Base-by-base conservation (phyloP, 805 yeast species). In the Lipomyces lipofer region DNA sequence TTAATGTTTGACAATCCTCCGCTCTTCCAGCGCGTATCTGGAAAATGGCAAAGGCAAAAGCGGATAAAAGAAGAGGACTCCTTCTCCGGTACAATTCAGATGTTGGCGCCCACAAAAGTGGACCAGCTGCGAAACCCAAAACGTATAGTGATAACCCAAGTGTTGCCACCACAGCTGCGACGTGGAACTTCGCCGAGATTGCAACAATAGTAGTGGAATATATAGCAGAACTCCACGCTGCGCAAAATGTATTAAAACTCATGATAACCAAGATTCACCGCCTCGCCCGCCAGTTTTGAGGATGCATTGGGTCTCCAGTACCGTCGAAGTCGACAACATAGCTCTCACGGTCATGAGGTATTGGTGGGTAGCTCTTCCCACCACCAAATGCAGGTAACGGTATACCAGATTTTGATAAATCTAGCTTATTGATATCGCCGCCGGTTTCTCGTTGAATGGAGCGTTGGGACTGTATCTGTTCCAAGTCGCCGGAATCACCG, bases 91-190 rank as follows among this genome's bases (percentile, higher is more conserved):
- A 84, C 35, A 84, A 64, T 67, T 86, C 95, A n/a, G 91, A 83
- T 27, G 86, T 66, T 2, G 95, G 96, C 17, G 94, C 96, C 88
- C 92, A 89, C 32, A 88, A 64, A 46, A 89, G 75, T 1, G 97
- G 97, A 22, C 97, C 96, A 0, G 88, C 78, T 0, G 97, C 96
- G 71, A 90, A 91, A 13, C 97, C 98, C 36, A 89, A 69, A 17
- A 91, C 96, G 64, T 81, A 91, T 21, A 89, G 74, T 0, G 96
- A 82, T 4, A 89, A 78, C 52, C 88, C 86, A 43, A 91, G 75
- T 19, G 86, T 78, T 10, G 85, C 85, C 9, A 83, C 90, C 9
- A 81, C 85, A 3, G 66, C 58, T 39, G 86, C 84, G 43, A 91
- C 81, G 56, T 78, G 78, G 69, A 69, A 90, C 33, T 75, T 69